These are phyloP conservation scores for Sugiyamaella grinbergsii DNA, from an alignment of 1,139 yeast species.

Conservation along the genomic window DNA sequence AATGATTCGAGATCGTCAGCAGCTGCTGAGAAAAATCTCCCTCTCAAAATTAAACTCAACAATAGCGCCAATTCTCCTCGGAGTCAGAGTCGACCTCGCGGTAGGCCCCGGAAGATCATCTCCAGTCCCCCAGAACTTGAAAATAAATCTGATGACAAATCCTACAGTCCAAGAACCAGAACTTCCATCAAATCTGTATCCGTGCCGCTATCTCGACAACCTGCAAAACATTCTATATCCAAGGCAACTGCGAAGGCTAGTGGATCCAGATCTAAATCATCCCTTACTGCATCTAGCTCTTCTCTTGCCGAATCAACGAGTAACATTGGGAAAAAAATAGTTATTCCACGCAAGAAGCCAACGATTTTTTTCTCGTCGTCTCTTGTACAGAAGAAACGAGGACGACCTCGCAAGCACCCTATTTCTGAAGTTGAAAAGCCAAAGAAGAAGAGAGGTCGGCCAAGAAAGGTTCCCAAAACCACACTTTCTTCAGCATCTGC, in stretches of 20 bases:
- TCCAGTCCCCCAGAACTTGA: not conserved
- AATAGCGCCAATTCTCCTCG: not conserved
- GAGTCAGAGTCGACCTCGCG: not conserved
- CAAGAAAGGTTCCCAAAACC: not conserved
- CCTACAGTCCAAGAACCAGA: not conserved
- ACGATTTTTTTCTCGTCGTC: slow-evolving; percentile 8
- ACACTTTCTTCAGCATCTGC: no score
- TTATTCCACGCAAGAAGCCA: slow-evolving; percentile 8
- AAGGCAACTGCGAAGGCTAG: not conserved
- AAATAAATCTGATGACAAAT: not conserved
- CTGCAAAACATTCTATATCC: not conserved
- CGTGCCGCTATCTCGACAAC: not conserved
- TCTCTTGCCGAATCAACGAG: not conserved
- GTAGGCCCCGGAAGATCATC: not conserved
- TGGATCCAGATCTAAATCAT: not conserved
- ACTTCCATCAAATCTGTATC: not conserved
- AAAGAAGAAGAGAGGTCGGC: slow-evolving; percentile 4
- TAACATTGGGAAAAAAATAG: slow-evolving; percentile 2
- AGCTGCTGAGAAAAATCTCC: slow-evolving; percentile 6
- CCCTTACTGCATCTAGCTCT: not conserved
- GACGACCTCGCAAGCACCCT: slow-evolving; percentile 5
- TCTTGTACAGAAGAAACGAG: not conserved
- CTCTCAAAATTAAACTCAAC: slow-evolving; percentile 2
- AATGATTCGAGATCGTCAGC: slow-evolving; percentile 1
- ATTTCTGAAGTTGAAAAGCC: not conserved